Base-by-base conservation (phyloP, 1,139 yeast species). In the Debaryomyces sp. region DNA sequence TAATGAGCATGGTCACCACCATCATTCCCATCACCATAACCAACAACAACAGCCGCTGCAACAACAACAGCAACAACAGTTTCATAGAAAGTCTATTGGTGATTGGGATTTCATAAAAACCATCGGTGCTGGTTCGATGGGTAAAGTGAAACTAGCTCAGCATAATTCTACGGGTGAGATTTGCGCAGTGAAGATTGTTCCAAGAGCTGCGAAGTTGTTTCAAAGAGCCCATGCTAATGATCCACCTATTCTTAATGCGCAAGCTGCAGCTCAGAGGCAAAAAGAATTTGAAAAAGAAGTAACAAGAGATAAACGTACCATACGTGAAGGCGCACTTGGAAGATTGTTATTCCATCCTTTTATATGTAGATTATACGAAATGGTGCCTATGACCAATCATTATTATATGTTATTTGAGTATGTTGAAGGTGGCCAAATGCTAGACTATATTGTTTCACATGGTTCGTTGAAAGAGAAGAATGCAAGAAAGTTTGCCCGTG, bases 81-180 rank as follows among this genome's bases (percentile, higher is more conserved):
- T 87, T 60, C 92, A 91, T 64, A 81, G 98, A 55, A 86, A 87
- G 54, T 81, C 96, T 5, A 87, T 94, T 48, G 99, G 99, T 15
- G 97, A 95, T 57, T 94, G 99, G 99, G 96, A 89, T 60, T 92
- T 94, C 59, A 80, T 90, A 51, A 91, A 91, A 65, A 91, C 97
- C 0, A 89, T 94, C 44, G 99, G 99, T 44, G 97, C 98, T 4
- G 99, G 99, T 3, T 89, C 97, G 1, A 94, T 95, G 99, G 99
- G 99, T 50, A 96, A 94, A 67, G 99, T 94, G 45, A 95, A 95
- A 67, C 75, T 94, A 42, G 98, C 98, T 2, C 87, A 84, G 59
- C 96, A 92, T 70, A 82, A 88, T 55, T 67, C 83, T 36, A 89
- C 97, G 1, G 81, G 82, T 47, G 97, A 91, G 63, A 77, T 88